Evolutionary conservation across 208 protist species (phyloP).

Genomic region (Endotrypanum monterogeii): DNA sequence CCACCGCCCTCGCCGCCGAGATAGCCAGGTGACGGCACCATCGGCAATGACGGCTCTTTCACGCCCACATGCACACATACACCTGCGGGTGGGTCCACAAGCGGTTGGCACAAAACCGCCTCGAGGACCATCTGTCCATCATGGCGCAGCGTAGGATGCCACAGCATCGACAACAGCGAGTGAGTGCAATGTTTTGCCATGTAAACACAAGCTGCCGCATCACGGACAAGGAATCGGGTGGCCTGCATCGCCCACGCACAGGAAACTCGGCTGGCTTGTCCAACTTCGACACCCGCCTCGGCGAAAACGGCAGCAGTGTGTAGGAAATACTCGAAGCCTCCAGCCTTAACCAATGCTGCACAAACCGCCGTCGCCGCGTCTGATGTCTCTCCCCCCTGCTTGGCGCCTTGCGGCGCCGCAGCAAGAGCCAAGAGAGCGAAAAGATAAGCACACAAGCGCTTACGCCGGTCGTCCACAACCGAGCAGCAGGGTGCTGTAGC

Average conservation of each 20-base stretch:
- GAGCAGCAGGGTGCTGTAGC: background rate
- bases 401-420: background rate
- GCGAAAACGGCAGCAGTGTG: conserved; percentile 6
- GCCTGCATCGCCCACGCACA: conserved; percentile 22
- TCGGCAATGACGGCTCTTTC: background rate
- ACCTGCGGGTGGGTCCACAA: background rate
- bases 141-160: conserved; percentile 25
- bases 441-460: conserved; percentile 24
- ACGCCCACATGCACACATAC: background rate
- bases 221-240: conserved; percentile 4
- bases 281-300: background rate
- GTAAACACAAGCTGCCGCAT: conserved; percentile 21
- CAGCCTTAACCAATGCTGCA: conserved; percentile 25
- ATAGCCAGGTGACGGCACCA: background rate
- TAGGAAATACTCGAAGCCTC: conserved; percentile 19
- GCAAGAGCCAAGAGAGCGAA: conserved; percentile 13
- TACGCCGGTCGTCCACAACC: background rate
- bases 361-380: conserved; percentile 13
- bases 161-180: conserved; percentile 20
- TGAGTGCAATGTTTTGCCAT: conserved; percentile 19
- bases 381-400: background rate
- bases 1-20: background rate
- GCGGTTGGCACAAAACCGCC: conserved; percentile 24
- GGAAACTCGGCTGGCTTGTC: background rate
- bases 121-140: conserved; percentile 25